Evolutionary conservation across 1,284 basidiomycete genomes (phyloP), one percentile per base, ranked within the genome.

Genomic region (Malassezia sp.): DNA sequence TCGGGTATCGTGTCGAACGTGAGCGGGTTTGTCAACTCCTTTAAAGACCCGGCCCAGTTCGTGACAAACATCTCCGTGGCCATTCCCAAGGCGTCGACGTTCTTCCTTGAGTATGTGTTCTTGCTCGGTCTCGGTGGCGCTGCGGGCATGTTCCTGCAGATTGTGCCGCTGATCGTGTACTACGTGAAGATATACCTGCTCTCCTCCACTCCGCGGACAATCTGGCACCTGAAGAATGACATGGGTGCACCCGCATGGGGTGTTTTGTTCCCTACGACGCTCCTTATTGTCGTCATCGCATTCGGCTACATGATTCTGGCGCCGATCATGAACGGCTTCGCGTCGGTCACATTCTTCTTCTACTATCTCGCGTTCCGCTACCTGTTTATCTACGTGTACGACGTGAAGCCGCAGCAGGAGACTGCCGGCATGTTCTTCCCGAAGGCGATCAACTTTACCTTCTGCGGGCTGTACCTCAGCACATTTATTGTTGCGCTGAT

Each of bases 361-460:
- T 85, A 87, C 71, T 93, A 84, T 72, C 73, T 65, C 7, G 57
- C 61, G 37, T 65, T 81, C 38, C 86, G 86, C 59, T 73, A 74
- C 60, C 60, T 71, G 34, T 73, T 73, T 61, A 63, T 71, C 41
- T 72, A 67, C 61, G 79, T 82, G 30, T 70, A 65, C 64, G 83
- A 88, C 55, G 82, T 84, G 65, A 80, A 81, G 12, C 72, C 78
- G 0, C 73, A 77, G 3, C 75, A 73, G 40, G 91, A 99, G 58
- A 96, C 91, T 0, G 90, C 88, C 22, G 91, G 91, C 0, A 72
- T 85, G 38, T 96, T 96, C 77, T 96, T 91, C 76, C 89, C 89
- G 35, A 86, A 83, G 72, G 91, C 93, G 1, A 80, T 97, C 34
- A 80, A 83, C 43, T 90, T 95, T 63, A 70, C 91, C 32, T 95